Conservation (phyloP, 805 yeast genomes). For the Scheffersomyces coipomensis region DNA sequence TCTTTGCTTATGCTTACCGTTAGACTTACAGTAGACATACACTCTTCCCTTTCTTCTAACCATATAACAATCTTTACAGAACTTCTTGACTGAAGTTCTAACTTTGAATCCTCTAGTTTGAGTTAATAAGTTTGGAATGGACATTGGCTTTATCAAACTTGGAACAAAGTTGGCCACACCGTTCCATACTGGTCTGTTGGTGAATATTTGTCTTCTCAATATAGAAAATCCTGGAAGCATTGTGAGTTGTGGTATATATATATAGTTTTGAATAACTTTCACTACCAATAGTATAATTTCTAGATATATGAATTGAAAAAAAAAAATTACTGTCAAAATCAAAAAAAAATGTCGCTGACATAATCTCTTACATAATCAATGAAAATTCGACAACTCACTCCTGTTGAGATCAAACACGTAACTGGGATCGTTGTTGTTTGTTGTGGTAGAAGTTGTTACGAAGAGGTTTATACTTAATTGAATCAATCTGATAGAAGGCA, state of each 20-base stretch:
- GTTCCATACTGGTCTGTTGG: not conserved
- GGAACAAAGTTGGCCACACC: constrained; percentile 10
- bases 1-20: constrained; percentile 92
- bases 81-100: constrained; percentile 88
- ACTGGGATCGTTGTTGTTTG: not conserved
- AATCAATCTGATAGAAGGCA: too few relatives aligned
- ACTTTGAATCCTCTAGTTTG: constrained; percentile 78
- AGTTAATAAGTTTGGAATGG: constrained; percentile 6
- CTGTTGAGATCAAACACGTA: not conserved
- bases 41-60: constrained; percentile 95
- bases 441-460: too few relatives aligned
- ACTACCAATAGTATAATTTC: too few relatives aligned
- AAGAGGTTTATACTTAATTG: too few relatives aligned
- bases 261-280: too few relatives aligned
- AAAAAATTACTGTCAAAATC: too few relatives aligned
- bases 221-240: not conserved
- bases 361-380: too few relatives aligned
- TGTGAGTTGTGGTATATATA: too few relatives aligned
- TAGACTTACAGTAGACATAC: constrained; percentile 88
- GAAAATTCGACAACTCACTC: not conserved
- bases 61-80: constrained; percentile 84
- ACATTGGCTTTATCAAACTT: constrained; percentile 7
- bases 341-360: too few relatives aligned
- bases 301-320: too few relatives aligned
- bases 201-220: not conserved